phyloP scores from a whole-genome alignment of 2,329 filamentous ascomycete species.

The Neobulgaria alba region DNA sequence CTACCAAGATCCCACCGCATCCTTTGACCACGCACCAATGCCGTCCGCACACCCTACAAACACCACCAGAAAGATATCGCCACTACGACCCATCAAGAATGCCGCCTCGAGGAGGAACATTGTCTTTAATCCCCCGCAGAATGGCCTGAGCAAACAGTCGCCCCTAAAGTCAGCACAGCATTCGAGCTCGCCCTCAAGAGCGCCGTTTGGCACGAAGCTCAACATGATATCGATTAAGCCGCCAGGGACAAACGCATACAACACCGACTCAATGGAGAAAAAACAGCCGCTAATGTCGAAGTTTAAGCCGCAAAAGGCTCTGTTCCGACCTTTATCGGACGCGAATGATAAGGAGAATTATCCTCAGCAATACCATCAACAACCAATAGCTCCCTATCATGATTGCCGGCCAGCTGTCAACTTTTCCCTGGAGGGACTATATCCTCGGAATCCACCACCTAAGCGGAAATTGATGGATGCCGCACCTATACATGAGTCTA shows the following conservation, averaged over 20 bases:
- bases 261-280: slow-evolving; percentile 63
- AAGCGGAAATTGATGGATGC: slow-evolving; percentile 63
- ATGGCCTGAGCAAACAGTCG: slow-evolving; percentile 48
- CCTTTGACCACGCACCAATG: slow-evolving; percentile 31
- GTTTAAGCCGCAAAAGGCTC: slow-evolving; percentile 49
- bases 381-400: slow-evolving; percentile 31
- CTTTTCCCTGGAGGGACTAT: slow-evolving; percentile 44
- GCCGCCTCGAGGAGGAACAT: slow-evolving; percentile 47
- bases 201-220: slow-evolving; percentile 55
- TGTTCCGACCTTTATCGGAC: slow-evolving; percentile 34
- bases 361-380: slow-evolving; percentile 39
- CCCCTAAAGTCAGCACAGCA: slow-evolving; percentile 56
- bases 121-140: slow-evolving; percentile 53
- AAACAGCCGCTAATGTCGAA: slow-evolving; percentile 50
- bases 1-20: slow-evolving; percentile 45
- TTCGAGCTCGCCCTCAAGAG: slow-evolving; percentile 51
- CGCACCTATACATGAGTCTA: slow-evolving; percentile 60
- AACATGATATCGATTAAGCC: slow-evolving; percentile 61
- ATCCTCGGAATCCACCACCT: slow-evolving; percentile 37
- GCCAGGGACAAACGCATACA: slow-evolving; percentile 43
- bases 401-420: slow-evolving; percentile 29
- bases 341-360: slow-evolving; percentile 48
- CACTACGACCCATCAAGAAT: slow-evolving; percentile 34
- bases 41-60: slow-evolving; percentile 21
- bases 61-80: slow-evolving; percentile 25